A percentile compares a stretch with the other conserved stretches of the same genome.
These are phyloP conservation scores for Thelephora aurantiotincta DNA, from an alignment of 768 basidiomycete species.

Conservation along the genomic window DNA sequence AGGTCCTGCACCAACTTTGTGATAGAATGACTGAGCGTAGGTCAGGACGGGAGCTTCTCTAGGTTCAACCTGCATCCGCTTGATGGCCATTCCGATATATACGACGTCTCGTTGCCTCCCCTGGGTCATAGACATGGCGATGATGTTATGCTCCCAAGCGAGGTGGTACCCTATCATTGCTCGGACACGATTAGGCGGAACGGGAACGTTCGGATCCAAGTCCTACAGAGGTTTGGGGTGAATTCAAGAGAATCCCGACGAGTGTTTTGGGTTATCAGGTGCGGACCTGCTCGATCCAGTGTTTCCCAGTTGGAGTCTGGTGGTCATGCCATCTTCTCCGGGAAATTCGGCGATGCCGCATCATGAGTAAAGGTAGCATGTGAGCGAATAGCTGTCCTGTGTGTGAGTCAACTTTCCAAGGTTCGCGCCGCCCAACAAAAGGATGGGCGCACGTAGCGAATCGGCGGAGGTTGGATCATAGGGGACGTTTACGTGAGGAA, in stretches of 20 bases:
- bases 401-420: background rate
- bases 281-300: constrained; percentile 69
- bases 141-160: constrained; percentile 48
- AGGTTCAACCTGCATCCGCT: constrained; percentile 50
- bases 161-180: constrained; percentile 77
- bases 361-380: constrained; percentile 73
- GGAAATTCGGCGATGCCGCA: constrained; percentile 71
- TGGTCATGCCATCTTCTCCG: constrained; percentile 61
- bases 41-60: constrained; percentile 39
- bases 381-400: constrained; percentile 58
- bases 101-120: constrained; percentile 61
- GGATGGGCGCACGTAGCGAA: constrained; percentile 42
- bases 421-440: constrained; percentile 5
- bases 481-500: constrained; percentile 37
- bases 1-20: constrained; percentile 40
- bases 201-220: constrained; percentile 34
- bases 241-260: background rate
- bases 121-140: constrained; percentile 81
- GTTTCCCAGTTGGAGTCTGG: constrained; percentile 47
- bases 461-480: constrained; percentile 47
- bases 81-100: constrained; percentile 73
- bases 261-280: too few relatives aligned
- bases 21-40: constrained; percentile 61
- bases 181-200: constrained; percentile 47
- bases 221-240: constrained; percentile 21